A percentile compares a stretch with the other conserved stretches of the same genome.
phyloP scores from a whole-genome alignment of 2,329 filamentous ascomycete species.

The Trichophyton verrucosum region DNA sequence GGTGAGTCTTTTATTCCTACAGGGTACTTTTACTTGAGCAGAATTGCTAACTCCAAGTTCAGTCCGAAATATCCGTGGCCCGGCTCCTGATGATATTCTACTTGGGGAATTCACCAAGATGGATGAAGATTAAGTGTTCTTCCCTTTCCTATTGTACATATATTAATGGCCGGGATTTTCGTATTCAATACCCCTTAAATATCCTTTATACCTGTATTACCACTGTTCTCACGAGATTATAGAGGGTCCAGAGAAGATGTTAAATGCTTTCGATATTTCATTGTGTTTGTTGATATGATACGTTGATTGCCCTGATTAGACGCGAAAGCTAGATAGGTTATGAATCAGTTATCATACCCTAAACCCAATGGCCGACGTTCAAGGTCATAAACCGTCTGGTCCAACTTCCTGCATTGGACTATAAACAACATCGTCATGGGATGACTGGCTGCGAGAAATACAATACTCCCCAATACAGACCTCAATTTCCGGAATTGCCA shows the following conservation, averaged over 20 bases:
- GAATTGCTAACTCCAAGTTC: slow-evolving; percentile 6
- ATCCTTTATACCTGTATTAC: not conserved
- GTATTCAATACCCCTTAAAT: not conserved
- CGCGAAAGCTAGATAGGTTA: no score
- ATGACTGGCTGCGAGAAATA: no score
- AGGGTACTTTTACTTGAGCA: not conserved
- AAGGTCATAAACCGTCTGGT: no score
- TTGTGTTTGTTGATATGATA: no score
- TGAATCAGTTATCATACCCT: no score
- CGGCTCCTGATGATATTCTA: slow-evolving; percentile 55
- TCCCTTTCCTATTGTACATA: not conserved
- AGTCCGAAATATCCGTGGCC: slow-evolving; percentile 45
- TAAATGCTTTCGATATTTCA: no score
- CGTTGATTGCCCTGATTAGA: no score
- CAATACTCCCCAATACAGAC: no score
- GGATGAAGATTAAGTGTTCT: slow-evolving; percentile 43
- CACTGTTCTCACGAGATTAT: not conserved
- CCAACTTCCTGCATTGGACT: no score
- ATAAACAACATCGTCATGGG: no score
- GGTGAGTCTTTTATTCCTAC: slow-evolving; percentile 36
- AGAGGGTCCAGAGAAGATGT: not conserved
- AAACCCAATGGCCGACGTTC: no score
- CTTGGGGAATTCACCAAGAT: slow-evolving; percentile 60
- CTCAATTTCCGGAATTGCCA: no score
- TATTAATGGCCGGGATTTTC: not conserved